phyloP scores from a whole-genome alignment of 2,329 filamentous ascomycete species.

The Stemphylium beticola region DNA sequence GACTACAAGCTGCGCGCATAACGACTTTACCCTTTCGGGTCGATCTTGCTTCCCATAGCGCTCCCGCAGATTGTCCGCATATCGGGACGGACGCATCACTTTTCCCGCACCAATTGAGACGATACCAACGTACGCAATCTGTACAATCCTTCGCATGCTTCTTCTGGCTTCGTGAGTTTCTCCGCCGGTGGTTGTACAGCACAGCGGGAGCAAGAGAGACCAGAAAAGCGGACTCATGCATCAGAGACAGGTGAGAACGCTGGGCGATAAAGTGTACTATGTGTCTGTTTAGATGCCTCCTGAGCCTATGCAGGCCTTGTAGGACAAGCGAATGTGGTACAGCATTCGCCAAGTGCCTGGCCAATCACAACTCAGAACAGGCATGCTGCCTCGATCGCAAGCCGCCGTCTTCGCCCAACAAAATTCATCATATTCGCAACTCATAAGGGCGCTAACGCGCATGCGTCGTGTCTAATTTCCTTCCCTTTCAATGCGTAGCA shows the following conservation, averaged over 20 bases:
- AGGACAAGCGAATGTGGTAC: constrained; percentile 34
- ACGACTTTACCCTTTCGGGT: constrained; percentile 24
- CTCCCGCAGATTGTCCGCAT: constrained; percentile 40
- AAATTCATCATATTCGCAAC: constrained; percentile 17
- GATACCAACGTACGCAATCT: background rate
- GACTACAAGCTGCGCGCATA: constrained; percentile 23
- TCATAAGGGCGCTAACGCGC: constrained; percentile 25
- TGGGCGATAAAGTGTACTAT: constrained; percentile 15
- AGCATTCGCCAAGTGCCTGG: constrained; percentile 15
- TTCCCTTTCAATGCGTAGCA: background rate
- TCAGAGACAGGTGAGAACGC: background rate
- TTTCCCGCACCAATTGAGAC: constrained; percentile 27
- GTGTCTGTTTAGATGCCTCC: constrained; percentile 23
- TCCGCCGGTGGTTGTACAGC: background rate
- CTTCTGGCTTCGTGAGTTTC: background rate
- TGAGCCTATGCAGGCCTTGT: constrained; percentile 29
- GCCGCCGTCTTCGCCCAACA: constrained; percentile 39
- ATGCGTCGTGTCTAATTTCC: background rate
- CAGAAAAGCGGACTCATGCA: background rate
- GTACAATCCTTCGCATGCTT: background rate
- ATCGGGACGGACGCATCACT: constrained; percentile 24
- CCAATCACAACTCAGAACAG: constrained; percentile 36
- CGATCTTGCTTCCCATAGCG: constrained; percentile 33
- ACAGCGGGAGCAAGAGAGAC: background rate
- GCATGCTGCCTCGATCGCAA: constrained; percentile 25